Conservation (phyloP, 768 basidiomycete genomes). For the Roridomyces roridus region DNA sequence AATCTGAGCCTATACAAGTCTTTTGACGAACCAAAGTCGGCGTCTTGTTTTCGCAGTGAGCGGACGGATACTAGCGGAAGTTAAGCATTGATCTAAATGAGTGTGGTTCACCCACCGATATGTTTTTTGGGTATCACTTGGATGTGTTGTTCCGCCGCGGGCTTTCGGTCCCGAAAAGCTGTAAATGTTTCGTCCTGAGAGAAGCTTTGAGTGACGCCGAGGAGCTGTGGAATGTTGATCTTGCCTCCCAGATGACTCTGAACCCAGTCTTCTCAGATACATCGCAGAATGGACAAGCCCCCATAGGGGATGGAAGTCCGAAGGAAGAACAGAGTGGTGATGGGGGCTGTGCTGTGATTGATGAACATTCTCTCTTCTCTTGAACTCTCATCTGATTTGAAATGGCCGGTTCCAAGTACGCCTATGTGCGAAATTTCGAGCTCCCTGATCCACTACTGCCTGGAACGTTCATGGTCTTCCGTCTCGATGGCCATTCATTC, state of each 20-base stretch:
- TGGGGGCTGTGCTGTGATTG: background rate
- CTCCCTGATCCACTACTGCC: constrained; percentile 87
- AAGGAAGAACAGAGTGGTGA: background rate
- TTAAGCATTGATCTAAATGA: constrained; percentile 6
- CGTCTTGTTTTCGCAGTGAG: constrained; percentile 50
- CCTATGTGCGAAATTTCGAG: constrained; percentile 91
- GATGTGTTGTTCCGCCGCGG: constrained; percentile 55
- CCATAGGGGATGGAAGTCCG: constrained; percentile 43
- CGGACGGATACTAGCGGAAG: constrained; percentile 64
- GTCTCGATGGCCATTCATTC: constrained; percentile 93
- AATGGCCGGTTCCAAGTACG: constrained; percentile 95
- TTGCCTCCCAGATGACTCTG: constrained; percentile 56
- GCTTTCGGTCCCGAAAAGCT: constrained; percentile 58
- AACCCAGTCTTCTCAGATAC: constrained; percentile 49
- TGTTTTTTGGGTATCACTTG: constrained; percentile 59
- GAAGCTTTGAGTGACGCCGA: background rate
- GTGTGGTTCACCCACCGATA: constrained; percentile 41
- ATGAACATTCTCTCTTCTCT: constrained; percentile 79
- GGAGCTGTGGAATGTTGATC: background rate
- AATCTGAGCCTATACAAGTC: no score
- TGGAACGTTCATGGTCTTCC: constrained; percentile 81
- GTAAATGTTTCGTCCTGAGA: constrained; percentile 53
- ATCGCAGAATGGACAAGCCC: constrained; percentile 51
- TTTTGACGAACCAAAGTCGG: constrained; percentile 49
- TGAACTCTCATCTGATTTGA: constrained; percentile 73